Evolutionary conservation across 805 yeast species (phyloP).

Genomic region (Maudiozyma bulderi): DNA sequence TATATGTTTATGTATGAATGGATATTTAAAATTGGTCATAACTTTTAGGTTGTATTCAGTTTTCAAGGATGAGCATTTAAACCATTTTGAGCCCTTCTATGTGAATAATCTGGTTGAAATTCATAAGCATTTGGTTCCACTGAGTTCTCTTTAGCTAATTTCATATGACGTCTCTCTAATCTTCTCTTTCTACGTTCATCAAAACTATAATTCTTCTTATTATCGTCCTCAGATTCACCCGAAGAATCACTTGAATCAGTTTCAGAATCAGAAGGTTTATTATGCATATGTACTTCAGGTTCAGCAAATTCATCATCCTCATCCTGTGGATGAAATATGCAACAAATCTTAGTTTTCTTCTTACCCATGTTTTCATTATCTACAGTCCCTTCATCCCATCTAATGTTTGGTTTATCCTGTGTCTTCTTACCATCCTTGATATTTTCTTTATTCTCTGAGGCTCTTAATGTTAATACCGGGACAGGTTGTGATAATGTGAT

Average conservation of each 20-base stretch:
- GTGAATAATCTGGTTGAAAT: constrained; percentile 58
- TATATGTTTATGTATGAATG: background rate
- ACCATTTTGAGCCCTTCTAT: constrained; percentile 8
- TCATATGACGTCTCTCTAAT: constrained; percentile 28
- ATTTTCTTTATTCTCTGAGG: constrained; percentile 4
- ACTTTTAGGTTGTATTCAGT: too few relatives aligned
- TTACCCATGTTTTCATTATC: constrained; percentile 85
- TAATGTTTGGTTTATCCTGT: constrained; percentile 39
- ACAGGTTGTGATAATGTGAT: constrained; percentile 13
- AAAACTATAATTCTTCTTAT: constrained; percentile 26
- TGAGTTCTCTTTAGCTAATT: constrained; percentile 17
- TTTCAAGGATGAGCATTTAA: background rate
- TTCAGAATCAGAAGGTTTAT: constrained; percentile 15
- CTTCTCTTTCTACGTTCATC: constrained; percentile 28
- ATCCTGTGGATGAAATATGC: constrained; percentile 73
- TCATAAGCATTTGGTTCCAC: constrained; percentile 79
- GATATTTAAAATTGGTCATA: background rate
- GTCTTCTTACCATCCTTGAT: constrained; percentile 19
- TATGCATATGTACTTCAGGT: constrained; percentile 4
- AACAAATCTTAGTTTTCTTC: constrained; percentile 86
- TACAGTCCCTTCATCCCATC: constrained; percentile 78
- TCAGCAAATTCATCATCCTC: constrained; percentile 26
- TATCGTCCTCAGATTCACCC: constrained; percentile 33
- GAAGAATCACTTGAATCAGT: constrained; percentile 19
- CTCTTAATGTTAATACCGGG: constrained; percentile 23